Conservation (phyloP, 2,329 filamentous ascomycete genomes). For the Botrytis medusae region DNA sequence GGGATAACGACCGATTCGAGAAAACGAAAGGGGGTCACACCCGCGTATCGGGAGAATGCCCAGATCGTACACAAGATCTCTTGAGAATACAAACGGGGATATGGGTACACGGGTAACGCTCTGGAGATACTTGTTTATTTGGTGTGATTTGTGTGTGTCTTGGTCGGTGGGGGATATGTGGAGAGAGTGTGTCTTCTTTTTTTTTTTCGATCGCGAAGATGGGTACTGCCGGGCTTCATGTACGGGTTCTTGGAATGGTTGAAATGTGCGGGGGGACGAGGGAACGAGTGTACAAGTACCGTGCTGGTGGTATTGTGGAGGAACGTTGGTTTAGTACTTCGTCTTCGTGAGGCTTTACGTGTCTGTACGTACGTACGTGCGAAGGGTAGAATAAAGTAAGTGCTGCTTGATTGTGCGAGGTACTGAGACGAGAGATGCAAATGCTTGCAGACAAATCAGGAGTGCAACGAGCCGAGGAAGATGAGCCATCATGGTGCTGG, state of each 20-base stretch:
- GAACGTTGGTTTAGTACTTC: background rate
- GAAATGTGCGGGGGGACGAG: background rate
- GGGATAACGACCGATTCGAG: background rate
- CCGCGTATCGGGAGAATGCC: conserved; percentile 1
- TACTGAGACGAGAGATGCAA: background rate
- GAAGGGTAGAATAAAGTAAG: background rate
- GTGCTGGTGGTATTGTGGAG: conserved; percentile 6
- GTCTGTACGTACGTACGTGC: background rate
- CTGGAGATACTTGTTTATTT: background rate
- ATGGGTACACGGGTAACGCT: background rate
- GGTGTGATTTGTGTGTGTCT: background rate
- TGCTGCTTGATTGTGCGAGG: background rate
- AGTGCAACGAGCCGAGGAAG: conserved; percentile 4
- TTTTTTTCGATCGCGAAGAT: background rate
- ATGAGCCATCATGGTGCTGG: background rate
- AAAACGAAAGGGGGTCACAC: background rate
- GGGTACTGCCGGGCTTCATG: background rate
- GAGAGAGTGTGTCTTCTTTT: too few relatives aligned
- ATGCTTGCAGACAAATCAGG: background rate
- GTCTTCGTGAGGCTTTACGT: background rate
- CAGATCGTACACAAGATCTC: conserved; percentile 14
- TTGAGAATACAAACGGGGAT: background rate
- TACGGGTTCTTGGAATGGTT: background rate
- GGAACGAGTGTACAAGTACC: conserved; percentile 2
- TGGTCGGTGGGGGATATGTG: background rate